These are phyloP conservation scores for Phialophora expanda DNA, from an alignment of 2,329 filamentous ascomycete species.

Conservation along the genomic window DNA sequence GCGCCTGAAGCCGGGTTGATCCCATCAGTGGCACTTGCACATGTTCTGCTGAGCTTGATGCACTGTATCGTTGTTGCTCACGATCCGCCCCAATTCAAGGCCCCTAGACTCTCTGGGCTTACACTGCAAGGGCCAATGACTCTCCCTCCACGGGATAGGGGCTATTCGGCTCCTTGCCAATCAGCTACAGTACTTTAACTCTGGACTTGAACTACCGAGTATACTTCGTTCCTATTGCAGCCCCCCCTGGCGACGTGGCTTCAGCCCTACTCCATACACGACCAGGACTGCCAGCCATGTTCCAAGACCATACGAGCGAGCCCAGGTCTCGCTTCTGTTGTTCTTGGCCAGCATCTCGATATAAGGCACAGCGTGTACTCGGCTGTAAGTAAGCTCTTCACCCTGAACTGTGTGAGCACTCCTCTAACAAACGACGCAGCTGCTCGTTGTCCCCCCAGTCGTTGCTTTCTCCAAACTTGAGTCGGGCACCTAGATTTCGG, in stretches of 20 bases:
- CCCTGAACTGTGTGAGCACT: neutral
- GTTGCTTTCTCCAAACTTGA: neutral
- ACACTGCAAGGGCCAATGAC: neutral
- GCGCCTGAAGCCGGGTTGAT: neutral
- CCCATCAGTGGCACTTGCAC: neutral
- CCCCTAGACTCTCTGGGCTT: neutral
- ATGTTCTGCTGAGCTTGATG: neutral
- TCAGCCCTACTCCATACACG: neutral
- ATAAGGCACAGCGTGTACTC: neutral
- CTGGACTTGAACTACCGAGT: too few species aligned
- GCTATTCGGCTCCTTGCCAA: neutral
- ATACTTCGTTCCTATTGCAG: neutral
- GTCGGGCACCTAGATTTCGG: neutral
- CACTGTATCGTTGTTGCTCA: too few species aligned
- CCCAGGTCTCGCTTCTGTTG: neutral
- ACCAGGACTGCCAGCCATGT: neutral
- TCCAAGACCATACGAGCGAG: neutral
- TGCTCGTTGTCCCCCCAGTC: neutral
- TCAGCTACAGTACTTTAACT: neutral
- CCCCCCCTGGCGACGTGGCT: neutral
- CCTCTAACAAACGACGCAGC: too few species aligned
- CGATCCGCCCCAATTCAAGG: neutral
- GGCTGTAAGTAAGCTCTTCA: neutral
- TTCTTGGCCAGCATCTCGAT: neutral
- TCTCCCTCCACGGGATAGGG: neutral